A percentile compares a stretch with the other conserved stretches of the same genome.
These are phyloP conservation scores for Cardamine chenopodiifolia DNA, from an alignment of 345 rosid genomes.

Conservation along the genomic window DNA sequence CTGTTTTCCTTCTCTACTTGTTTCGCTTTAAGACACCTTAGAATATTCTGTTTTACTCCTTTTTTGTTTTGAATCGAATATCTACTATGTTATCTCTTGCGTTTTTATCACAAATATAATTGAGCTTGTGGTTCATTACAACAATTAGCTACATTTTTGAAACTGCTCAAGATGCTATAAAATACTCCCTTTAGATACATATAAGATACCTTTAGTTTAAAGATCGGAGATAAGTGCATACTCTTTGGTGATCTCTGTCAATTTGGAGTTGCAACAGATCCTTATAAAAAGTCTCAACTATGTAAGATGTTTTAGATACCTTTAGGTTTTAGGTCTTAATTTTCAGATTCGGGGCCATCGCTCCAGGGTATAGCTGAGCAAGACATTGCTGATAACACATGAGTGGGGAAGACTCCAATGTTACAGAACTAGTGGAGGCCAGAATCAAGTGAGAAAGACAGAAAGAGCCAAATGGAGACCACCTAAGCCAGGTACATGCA, in stretches of 20 bases:
- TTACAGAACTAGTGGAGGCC: no score
- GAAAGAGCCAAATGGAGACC: no score
- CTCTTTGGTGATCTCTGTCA: background rate
- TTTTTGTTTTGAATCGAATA: constrained; percentile 29
- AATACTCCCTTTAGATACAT: background rate
- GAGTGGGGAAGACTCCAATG: background rate
- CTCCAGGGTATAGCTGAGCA: no score
- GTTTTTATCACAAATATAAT: background rate
- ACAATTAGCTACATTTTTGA: background rate
- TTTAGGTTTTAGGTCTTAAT: no score
- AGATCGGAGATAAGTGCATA: no score
- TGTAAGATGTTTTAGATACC: no score
- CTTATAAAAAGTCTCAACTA: no score
- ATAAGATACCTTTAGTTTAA: no score
- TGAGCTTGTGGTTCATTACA: background rate
- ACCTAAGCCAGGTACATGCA: background rate
- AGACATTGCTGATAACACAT: background rate
- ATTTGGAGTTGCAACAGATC: no score
- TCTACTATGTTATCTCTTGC: background rate
- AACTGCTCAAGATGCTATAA: background rate
- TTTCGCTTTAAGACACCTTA: constrained; percentile 28
- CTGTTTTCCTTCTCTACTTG: constrained; percentile 30
- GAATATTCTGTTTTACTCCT: constrained; percentile 31
- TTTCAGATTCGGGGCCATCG: no score
- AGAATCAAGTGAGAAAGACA: no score